These are phyloP conservation scores for Colletotrichum sublineola DNA, from an alignment of 2,329 filamentous ascomycete species.

Conservation along the genomic window DNA sequence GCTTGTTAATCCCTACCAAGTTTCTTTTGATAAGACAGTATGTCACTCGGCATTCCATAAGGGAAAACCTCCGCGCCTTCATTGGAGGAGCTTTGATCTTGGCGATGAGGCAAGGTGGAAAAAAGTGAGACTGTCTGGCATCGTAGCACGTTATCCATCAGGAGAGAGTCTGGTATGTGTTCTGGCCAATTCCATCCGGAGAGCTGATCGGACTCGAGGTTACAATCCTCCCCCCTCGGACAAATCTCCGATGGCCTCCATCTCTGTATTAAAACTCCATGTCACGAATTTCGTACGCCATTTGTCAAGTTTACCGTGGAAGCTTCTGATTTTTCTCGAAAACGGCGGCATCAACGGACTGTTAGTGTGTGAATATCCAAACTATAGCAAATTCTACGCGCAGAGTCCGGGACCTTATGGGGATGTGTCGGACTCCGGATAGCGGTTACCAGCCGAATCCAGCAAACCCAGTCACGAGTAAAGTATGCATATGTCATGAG, in stretches of 20 bases:
- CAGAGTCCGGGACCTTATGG: background rate
- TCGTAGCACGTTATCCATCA: slow-evolving; percentile 7
- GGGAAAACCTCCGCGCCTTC: slow-evolving; percentile 6
- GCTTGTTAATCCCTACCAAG: background rate
- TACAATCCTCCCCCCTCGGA: background rate
- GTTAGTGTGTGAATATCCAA: too few species aligned
- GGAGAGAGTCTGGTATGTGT: background rate
- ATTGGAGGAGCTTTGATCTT: slow-evolving; percentile 18
- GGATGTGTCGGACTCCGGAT: background rate
- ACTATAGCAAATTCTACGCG: background rate
- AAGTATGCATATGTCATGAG: background rate
- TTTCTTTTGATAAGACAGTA: background rate
- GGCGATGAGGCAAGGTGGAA: slow-evolving; percentile 14
- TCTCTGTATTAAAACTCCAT: too few species aligned
- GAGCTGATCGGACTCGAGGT: background rate
- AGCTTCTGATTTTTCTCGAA: background rate
- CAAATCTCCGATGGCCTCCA: background rate
- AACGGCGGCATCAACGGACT: background rate
- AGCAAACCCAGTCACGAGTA: background rate
- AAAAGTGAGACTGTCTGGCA: slow-evolving; percentile 12
- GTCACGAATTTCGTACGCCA: background rate
- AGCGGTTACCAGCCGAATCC: background rate
- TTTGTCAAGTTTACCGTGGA: background rate
- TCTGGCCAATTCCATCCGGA: background rate
- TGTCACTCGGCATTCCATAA: slow-evolving; percentile 19